These are phyloP conservation scores for Pseudocercospora musae DNA, from an alignment of 2,329 filamentous ascomycete species.

Conservation along the genomic window DNA sequence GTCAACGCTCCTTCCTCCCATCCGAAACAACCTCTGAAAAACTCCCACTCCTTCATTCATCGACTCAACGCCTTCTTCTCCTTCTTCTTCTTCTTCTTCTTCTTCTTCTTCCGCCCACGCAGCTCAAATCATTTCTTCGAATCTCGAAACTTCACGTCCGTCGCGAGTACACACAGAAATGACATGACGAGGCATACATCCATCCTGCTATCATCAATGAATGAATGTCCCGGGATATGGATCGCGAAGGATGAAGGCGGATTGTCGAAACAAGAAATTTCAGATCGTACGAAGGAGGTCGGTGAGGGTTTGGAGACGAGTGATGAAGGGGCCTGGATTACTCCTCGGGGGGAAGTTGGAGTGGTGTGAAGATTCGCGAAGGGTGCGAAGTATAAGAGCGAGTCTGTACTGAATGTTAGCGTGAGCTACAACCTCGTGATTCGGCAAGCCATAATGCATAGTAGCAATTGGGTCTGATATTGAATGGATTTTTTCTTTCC, in stretches of 20 bases:
- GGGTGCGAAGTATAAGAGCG: too few species aligned
- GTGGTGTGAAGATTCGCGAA: conserved; percentile 40
- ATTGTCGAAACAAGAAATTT: conserved; percentile 41
- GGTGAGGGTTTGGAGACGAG: conserved; percentile 35
- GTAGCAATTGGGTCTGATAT: too few species aligned
- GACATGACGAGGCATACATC: conserved; percentile 43
- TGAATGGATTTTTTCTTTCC: too few species aligned
- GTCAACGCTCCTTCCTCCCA: too few species aligned
- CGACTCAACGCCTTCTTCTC: conserved; percentile 25
- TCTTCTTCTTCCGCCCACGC: conserved; percentile 24
- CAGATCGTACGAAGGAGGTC: conserved; percentile 34
- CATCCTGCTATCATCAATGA: conserved; percentile 45
- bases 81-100: too few species aligned
- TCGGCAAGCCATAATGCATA: too few species aligned
- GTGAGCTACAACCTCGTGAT: too few species aligned
- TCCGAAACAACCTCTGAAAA: too few species aligned
- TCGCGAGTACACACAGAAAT: conserved; percentile 27
- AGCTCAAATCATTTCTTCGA: conserved; percentile 34
- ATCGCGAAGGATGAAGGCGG: conserved; percentile 44
- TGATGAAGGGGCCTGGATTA: conserved; percentile 44
- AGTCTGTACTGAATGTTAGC: too few species aligned
- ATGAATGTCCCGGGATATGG: conserved; percentile 43
- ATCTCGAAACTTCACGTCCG: conserved; percentile 32
- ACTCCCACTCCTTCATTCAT: conserved; percentile 7
- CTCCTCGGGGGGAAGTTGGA: conserved; percentile 45